These are phyloP conservation scores for Coccomyxa sp. DNA, from an alignment of 139 green algal species.

Conservation along the genomic window DNA sequence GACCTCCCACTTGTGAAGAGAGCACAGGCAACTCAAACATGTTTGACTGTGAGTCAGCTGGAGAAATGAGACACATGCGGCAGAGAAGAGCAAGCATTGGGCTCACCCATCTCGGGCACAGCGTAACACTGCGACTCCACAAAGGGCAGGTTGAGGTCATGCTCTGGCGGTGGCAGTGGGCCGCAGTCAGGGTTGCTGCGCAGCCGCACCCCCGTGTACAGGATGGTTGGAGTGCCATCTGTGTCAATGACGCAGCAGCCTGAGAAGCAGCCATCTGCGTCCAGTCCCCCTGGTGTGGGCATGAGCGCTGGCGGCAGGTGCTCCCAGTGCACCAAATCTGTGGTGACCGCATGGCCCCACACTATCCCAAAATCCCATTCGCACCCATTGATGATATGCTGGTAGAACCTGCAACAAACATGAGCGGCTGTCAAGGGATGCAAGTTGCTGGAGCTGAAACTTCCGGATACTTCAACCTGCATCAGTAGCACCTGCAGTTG, in stretches of 20 bases:
- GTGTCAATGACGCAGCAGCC: slow-evolving; percentile 56
- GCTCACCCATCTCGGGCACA: slow-evolving; percentile 37
- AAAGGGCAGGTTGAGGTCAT: slow-evolving; percentile 64
- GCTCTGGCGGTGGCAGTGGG: slow-evolving; percentile 30
- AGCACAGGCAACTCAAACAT: neutral
- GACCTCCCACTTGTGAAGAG: neutral
- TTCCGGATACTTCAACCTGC: neutral
- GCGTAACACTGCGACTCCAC: slow-evolving; percentile 76
- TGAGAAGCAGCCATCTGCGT: slow-evolving; percentile 83
- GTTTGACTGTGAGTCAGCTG: neutral
- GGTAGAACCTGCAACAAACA: slow-evolving; percentile 64
- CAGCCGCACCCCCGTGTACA: slow-evolving; percentile 55
- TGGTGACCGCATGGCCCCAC: slow-evolving; percentile 74
- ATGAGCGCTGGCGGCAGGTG: slow-evolving; percentile 65
- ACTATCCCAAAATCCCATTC: slow-evolving; percentile 81
- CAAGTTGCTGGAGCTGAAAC: neutral
- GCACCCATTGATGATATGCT: slow-evolving; percentile 59
- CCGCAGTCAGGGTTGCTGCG: slow-evolving; percentile 48
- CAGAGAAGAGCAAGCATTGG: neutral
- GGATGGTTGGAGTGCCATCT: slow-evolving; percentile 48
- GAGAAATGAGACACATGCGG: neutral
- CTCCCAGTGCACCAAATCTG: slow-evolving; percentile 62
- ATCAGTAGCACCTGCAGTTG: slow-evolving; percentile 5
- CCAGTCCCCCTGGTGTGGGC: slow-evolving; percentile 54
- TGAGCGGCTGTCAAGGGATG: neutral